Base-by-base conservation (phyloP, 352 stramenopile species). In the Lagenidium giganteum region DNA sequence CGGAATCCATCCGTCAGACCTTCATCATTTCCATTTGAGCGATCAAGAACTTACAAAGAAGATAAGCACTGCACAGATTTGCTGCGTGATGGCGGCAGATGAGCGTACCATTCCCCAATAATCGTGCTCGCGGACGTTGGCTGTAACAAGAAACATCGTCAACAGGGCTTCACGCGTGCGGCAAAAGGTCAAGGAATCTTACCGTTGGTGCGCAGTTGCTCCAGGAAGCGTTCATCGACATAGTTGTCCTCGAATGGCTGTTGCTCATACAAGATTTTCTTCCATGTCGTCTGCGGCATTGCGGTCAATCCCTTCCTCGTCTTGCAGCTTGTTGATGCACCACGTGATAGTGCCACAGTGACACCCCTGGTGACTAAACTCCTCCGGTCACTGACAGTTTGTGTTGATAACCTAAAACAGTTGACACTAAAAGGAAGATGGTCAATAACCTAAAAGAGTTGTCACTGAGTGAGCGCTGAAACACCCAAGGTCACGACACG, bases 181-280 rank as follows among this genome's bases (percentile, higher is more conserved):
- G n/a, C n/a, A n/a, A n/a, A n/a, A n/a, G n/a, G n/a, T n/a, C n/a
- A n/a, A n/a, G n/a, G n/a, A n/a, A n/a, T 34, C 61, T 38, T 54
- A 91, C 83, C 71, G 48, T 95, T 95, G 18, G 81, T 95, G 38
- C 74, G 76, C 54, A 95, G 79, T 52, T 94, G 78, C 55, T 87
- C 70, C 33, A 95, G 61, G 57, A 95, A 95, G 21, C 67, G 82
- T 37, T 81, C 63, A 42, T 84, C 72, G 39, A 95, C 83, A 53
- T 92, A 87, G 51, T 93, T 91, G 57, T 95, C 84, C 22, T 81
- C 71, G 50, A 84, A 95, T 0, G 71, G 74, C 59, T 95, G 83
- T 32, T 65, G 37, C 22, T 75, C 69, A 52, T 88, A 95, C 33
- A 95, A 60, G 12, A 92, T 77, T 54, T 91, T 93, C 35, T 77